These are phyloP conservation scores for Ogataea dorogensis DNA, from an alignment of 805 yeast genomes.

Conservation along the genomic window DNA sequence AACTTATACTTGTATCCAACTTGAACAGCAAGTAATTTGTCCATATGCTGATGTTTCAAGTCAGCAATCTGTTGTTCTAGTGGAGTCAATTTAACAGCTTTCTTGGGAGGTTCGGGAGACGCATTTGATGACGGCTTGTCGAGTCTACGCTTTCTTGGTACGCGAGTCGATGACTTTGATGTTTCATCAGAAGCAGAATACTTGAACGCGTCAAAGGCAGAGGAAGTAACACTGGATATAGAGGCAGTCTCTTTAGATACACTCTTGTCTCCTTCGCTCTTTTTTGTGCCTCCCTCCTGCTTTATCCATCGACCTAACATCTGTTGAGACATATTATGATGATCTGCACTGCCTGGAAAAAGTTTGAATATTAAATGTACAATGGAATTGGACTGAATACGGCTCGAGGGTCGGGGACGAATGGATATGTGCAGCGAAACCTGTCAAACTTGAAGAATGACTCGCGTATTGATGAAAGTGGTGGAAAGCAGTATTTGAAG, in stretches of 20 bases:
- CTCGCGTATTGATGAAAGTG: constrained; percentile 24
- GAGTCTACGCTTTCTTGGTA: too few relatives aligned
- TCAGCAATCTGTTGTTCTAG: constrained; percentile 74
- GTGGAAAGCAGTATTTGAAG: constrained; percentile 38
- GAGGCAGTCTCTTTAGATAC: not conserved
- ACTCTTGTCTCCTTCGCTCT: not conserved
- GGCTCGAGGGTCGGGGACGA: constrained; percentile 62
- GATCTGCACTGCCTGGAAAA: constrained; percentile 12
- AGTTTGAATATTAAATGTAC: constrained; percentile 27
- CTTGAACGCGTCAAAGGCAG: constrained; percentile 7
- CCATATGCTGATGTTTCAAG: constrained; percentile 57
- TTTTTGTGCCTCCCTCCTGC: constrained; percentile 1
- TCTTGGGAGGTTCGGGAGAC: constrained; percentile 14
- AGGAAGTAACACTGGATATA: not conserved
- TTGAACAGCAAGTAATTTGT: constrained; percentile 75
- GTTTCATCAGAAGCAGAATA: constrained; percentile 1
- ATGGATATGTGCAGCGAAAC: constrained; percentile 57
- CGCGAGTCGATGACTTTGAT: too few relatives aligned
- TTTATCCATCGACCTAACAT: constrained; percentile 22
- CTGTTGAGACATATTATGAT: constrained; percentile 22
- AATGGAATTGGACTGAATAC: constrained; percentile 57
- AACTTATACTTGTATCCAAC: constrained; percentile 92
- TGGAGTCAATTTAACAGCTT: constrained; percentile 55
- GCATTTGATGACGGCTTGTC: too few relatives aligned
- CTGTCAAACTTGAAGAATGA: constrained; percentile 27